Conservation (phyloP, 495 filamentous ascomycete species). For the Hyaloscypha variabilis region DNA sequence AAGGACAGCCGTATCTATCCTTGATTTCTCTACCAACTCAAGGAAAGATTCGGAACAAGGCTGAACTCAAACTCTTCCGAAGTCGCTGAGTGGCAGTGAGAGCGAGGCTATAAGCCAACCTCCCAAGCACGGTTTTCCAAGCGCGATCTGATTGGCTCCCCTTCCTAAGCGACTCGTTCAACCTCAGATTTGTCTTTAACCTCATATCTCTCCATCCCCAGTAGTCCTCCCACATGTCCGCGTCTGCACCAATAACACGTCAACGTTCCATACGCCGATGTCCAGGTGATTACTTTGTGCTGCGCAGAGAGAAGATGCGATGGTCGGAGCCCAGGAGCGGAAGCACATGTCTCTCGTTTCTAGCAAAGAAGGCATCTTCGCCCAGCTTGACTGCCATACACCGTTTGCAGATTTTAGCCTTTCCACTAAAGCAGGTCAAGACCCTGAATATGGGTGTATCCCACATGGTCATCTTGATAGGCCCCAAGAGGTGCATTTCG, state of each 20-base stretch:
- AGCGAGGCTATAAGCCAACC: too few species aligned
- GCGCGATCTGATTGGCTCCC: too few species aligned
- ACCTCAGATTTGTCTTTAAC: not conserved
- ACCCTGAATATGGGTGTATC: not conserved
- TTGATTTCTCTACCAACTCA: too few species aligned
- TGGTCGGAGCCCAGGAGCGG: too few species aligned
- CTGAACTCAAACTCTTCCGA: too few species aligned
- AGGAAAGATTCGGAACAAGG: too few species aligned
- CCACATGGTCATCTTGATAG: not conserved
- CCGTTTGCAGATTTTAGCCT: not conserved
- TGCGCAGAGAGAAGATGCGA: too few species aligned
- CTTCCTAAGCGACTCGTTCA: too few species aligned
- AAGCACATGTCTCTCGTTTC: too few species aligned
- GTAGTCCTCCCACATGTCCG: not conserved
- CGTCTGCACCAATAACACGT: not conserved
- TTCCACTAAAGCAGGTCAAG: not conserved
- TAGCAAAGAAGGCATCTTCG: not conserved
- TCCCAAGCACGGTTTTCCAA: conserved; percentile 7
- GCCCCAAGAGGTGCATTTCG: not conserved
- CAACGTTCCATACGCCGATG: not conserved
- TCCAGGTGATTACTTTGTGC: not conserved
- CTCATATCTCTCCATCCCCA: not conserved
- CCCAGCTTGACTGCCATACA: not conserved
- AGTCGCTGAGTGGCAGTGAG: too few species aligned
- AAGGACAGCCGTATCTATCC: too few species aligned